Evolutionary conservation across 139 green algal species (phyloP).

Genomic region (Chlorella sp.): DNA sequence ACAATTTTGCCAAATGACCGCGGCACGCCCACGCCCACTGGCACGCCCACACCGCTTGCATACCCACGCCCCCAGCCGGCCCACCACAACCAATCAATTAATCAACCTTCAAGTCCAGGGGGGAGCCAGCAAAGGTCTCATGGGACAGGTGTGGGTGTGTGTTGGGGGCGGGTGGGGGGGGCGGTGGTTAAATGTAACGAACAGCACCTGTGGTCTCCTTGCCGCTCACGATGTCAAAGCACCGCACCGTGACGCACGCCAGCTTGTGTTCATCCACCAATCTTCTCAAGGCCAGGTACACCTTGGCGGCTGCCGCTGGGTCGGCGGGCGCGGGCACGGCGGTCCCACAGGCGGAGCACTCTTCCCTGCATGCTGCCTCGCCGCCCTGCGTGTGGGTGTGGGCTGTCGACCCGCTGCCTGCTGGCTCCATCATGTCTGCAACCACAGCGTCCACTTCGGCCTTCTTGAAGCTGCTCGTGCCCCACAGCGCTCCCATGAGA

Average conservation of each 20-base stretch:
- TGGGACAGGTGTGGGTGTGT: no score
- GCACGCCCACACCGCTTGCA: no score
- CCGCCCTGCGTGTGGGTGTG: background rate
- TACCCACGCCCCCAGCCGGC: no score
- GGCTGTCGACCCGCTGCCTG: background rate
- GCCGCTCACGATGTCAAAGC: background rate
- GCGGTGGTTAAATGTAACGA: no score
- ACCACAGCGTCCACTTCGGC: background rate
- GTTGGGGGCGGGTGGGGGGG: no score
- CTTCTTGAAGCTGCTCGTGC: background rate
- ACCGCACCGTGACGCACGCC: conserved; percentile 11
- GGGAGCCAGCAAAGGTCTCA: no score
- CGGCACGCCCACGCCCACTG: no score
- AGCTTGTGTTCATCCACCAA: conserved; percentile 4
- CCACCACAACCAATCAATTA: no score
- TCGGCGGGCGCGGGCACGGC: background rate
- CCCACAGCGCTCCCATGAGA: conserved; percentile 5
- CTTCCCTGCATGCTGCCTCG: background rate
- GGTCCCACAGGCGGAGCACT: background rate
- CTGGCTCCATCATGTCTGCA: background rate
- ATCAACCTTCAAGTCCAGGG: no score
- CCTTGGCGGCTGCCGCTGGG: background rate
- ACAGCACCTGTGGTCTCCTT: background rate
- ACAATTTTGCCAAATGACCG: no score
- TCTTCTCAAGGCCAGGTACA: background rate